Evolutionary conservation across 805 yeast genomes (phyloP), one percentile per base, ranked within the genome.

Genomic region (Kodamaea lidongshanica): DNA sequence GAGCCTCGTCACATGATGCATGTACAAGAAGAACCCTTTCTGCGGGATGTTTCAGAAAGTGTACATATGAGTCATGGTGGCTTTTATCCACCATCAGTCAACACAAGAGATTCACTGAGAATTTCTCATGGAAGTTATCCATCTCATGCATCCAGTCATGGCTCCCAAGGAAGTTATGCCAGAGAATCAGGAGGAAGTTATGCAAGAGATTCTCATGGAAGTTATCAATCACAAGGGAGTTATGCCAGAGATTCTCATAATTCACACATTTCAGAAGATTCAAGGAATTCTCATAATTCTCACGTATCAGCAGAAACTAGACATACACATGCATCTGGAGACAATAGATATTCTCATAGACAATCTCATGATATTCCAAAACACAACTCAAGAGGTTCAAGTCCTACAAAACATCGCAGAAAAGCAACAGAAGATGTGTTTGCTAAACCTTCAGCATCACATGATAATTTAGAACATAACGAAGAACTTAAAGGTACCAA

Each of bases 401-500:
- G 18, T 6, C 28, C 21, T 9, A 17, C 16, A 16, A 10, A 19
- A 6, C 8, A 11, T 10, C 7, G 6, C 12, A 25, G 13, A 12
- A 17, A 17, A 23, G 11, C 16, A 7, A 23, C 25, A 21, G 22
- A 27, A 20, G 28, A 37, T 30, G 13, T n/a, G n/a, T n/a, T n/a
- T 7, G 25, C 25, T 26, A 28, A 22, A 17, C 24, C 25, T 10
- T 37, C 40, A 32, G 25, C 37, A 27, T 13, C 16, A 17, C 7
- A 27, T 3, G 47, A 39, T 5, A 47, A 40, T 6, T 35, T 38
- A 18, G 38, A 38, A 2, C 23, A 25, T 14, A 31, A 12, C 9
- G 37, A 32, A 7, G 37, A 39, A 9, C 35, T 37, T 1, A 48
- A 44, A 12, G 44, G 42, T 6, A 27, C 44, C 18, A 42, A 41